Percentiles rank a stretch among this genome's conserved stretches.
phyloP scores from a whole-genome alignment of 345 rosid genomes.

The Syzygium aqueum region DNA sequence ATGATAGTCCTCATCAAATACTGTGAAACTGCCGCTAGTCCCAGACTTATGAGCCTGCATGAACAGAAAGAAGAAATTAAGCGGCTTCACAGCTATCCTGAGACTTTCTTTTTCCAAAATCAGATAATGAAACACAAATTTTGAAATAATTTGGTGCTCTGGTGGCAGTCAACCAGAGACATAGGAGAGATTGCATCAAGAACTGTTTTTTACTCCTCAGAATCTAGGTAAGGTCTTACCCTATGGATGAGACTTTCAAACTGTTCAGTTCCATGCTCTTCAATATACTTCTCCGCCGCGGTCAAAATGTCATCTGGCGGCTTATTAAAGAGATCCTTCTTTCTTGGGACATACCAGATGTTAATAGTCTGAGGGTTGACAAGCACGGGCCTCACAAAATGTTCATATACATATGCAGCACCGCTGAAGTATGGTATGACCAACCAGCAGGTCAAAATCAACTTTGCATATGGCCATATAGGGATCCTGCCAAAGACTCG shows the following conservation, averaged over 20 bases:
- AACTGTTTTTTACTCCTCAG: not conserved
- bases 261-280: constrained; percentile 80
- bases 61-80: not conserved
- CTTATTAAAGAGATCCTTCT: constrained; percentile 51
- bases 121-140: not conserved
- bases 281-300: constrained; percentile 82
- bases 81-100: not conserved
- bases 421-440: constrained; percentile 94
- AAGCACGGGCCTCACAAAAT: constrained; percentile 69
- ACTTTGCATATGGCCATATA: constrained; percentile 74
- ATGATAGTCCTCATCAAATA: constrained; percentile 20
- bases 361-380: constrained; percentile 68
- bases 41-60: constrained; percentile 62
- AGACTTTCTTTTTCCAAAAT: not conserved
- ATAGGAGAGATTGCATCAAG: not conserved
- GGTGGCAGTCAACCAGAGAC: not conserved
- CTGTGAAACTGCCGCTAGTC: constrained; percentile 8
- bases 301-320: constrained; percentile 67
- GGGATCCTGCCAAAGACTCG: constrained; percentile 57
- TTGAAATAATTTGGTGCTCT: not conserved
- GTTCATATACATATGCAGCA: constrained; percentile 89
- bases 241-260: constrained; percentile 74
- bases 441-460: constrained; percentile 86
- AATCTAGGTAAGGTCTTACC: constrained; percentile 19
- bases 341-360: constrained; percentile 90